Evolutionary conservation across 192 early-diverging fungal genomes (phyloP).

Genomic region (Gonapodya sp.): DNA sequence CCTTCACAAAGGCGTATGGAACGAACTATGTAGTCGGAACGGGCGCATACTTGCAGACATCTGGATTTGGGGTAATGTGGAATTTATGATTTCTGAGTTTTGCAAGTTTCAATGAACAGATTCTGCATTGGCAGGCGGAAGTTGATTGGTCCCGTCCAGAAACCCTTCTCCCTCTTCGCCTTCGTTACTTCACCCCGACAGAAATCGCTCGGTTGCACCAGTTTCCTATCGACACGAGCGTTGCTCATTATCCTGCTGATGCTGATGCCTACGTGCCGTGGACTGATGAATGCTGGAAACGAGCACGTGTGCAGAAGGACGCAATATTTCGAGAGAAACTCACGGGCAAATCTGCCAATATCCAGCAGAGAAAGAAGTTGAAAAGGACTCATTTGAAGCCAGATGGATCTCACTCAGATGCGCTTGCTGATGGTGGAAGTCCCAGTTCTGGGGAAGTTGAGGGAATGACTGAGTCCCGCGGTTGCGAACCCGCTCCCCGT

Average conservation of each 20-base stretch:
- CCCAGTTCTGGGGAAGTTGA: no score
- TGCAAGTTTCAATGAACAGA: not conserved
- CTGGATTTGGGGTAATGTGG: not conserved
- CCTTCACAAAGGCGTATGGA: slow-evolving; percentile 73
- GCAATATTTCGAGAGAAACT: not conserved
- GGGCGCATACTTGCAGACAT: slow-evolving; percentile 51
- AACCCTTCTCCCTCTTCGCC: slow-evolving; percentile 4
- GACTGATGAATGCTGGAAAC: not conserved
- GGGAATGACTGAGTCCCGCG: not conserved
- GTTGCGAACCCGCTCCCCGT: not conserved
- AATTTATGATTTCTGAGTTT: not conserved
- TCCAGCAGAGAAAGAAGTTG: not conserved
- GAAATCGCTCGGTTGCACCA: slow-evolving; percentile 4
- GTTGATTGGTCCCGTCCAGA: not conserved
- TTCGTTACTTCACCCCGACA: not conserved
- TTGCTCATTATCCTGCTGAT: not conserved
- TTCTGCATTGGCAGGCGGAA: not conserved
- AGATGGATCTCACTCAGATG: not conserved
- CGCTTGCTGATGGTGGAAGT: not conserved
- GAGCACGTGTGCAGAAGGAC: not conserved
- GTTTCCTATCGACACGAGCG: not conserved
- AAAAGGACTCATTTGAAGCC: not conserved
- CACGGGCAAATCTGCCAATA: not conserved
- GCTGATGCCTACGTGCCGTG: not conserved
- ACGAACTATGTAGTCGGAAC: slow-evolving; percentile 64